A percentile compares a stretch with the other conserved stretches of the same genome.
phyloP scores from a whole-genome alignment of 2,329 filamentous ascomycete genomes.

The Eurotiales sp. region DNA sequence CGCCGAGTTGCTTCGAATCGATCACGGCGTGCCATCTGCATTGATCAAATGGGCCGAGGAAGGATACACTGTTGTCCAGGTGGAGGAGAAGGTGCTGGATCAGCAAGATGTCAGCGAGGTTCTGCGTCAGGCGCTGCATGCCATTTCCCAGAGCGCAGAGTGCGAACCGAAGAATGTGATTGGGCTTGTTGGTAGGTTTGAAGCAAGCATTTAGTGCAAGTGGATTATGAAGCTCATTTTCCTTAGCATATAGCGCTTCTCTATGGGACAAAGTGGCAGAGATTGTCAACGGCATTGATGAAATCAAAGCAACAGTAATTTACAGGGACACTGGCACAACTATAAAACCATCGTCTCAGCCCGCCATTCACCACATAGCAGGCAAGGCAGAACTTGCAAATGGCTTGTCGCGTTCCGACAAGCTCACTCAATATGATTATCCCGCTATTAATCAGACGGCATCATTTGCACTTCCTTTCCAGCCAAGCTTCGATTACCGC shows the following conservation, averaged over 20 bases:
- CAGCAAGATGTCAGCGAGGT: conserved; percentile 6
- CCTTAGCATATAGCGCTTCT: no score
- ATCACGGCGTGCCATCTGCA: conserved; percentile 50
- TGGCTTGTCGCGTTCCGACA: neutral
- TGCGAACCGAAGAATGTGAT: no score
- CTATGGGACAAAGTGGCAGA: no score
- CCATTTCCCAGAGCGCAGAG: neutral
- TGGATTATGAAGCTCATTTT: no score
- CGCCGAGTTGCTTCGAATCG: conserved; percentile 16
- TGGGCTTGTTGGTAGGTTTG: no score
- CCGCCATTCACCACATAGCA: neutral
- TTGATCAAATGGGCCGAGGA: conserved; percentile 69
- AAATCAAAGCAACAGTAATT: no score
- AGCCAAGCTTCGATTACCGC: conserved; percentile 49
- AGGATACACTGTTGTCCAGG: conserved; percentile 59
- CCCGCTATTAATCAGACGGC: conserved; percentile 36
- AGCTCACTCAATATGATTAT: conserved; percentile 30
- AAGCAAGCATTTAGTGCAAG: no score
- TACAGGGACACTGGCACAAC: no score
- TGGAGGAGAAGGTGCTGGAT: conserved; percentile 29
- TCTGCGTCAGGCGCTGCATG: conserved; percentile 18
- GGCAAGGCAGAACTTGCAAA: neutral
- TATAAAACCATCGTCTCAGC: neutral
- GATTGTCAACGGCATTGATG: no score
- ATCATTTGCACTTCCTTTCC: conserved; percentile 49